phyloP scores from a whole-genome alignment of 2,329 filamentous ascomycete species.

The Dissoconium aciculare region DNA sequence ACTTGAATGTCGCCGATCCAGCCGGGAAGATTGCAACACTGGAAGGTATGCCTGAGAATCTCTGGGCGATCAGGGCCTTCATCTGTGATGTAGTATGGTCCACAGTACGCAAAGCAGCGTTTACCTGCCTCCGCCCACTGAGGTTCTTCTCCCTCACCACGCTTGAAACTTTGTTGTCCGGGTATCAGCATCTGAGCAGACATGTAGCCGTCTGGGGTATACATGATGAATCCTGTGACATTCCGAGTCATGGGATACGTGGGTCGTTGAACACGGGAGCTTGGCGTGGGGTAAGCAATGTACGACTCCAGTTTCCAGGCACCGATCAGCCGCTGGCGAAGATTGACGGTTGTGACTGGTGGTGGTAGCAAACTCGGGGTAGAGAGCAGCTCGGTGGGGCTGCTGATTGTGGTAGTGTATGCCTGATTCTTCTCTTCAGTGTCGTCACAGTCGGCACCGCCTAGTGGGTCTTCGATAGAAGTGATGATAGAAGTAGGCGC shows the following conservation, averaged over 20 bases:
- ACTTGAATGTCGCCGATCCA: constrained; percentile 26
- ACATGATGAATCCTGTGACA: constrained; percentile 26
- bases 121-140: constrained; percentile 28
- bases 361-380: no score
- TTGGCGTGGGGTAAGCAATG: constrained; percentile 24
- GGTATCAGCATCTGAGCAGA: constrained; percentile 26
- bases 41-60: constrained; percentile 24
- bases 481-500: no score
- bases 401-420: constrained; percentile 17
- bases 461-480: constrained; percentile 6
- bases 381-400: no score
- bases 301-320: constrained; percentile 27
- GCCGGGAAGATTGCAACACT: constrained; percentile 26
- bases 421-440: constrained; percentile 23
- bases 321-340: constrained; percentile 23
- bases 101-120: constrained; percentile 24
- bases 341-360: constrained; percentile 8
- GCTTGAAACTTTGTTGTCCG: constrained; percentile 25
- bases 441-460: constrained; percentile 20
- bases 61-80: constrained; percentile 23
- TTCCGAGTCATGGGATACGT: constrained; percentile 26
- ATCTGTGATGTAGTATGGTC: constrained; percentile 26
- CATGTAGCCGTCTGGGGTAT: constrained; percentile 28
- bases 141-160: constrained; percentile 24
- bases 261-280: constrained; percentile 22